phyloP scores from a whole-genome alignment of 192 early-diverging fungal species.

The Backusella australiensis region DNA sequence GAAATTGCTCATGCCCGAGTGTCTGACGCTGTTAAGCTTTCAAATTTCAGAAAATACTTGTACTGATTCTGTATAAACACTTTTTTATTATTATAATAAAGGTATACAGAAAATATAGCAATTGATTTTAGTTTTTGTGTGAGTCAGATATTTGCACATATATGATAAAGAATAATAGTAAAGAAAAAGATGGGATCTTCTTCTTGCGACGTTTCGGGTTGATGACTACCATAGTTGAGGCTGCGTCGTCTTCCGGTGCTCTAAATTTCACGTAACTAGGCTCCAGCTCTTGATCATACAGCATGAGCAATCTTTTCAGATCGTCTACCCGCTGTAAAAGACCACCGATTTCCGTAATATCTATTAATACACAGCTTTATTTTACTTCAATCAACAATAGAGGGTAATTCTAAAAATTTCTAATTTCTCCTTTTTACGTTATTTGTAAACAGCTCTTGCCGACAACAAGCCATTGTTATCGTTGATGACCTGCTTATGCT shows the following conservation, averaged over 20 bases:
- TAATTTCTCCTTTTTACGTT: slow-evolving; percentile 27
- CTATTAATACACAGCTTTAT: neutral
- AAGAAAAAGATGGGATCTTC: neutral
- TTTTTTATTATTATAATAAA: neutral
- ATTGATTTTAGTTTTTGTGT: neutral
- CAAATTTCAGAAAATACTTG: too few species aligned
- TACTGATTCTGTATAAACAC: neutral
- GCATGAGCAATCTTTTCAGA: neutral
- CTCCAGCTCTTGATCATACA: slow-evolving; percentile 5
- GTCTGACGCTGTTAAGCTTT: too few species aligned
- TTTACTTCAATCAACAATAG: neutral
- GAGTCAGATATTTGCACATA: neutral
- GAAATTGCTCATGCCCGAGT: too few species aligned
- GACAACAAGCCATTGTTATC: slow-evolving; percentile 87
- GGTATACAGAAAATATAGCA: neutral
- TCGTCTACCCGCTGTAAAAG: neutral
- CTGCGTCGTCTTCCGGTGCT: neutral
- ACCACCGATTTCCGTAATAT: neutral
- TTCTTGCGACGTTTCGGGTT: slow-evolving; percentile 7
- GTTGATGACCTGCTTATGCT: slow-evolving; percentile 77
- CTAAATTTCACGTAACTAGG: neutral
- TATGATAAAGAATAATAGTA: neutral
- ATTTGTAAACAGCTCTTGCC: slow-evolving; percentile 52
- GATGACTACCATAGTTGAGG: neutral
- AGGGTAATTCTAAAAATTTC: slow-evolving; percentile 46